These are phyloP conservation scores for Nakazawaea ishiwadae DNA, from an alignment of 805 yeast species.

Conservation along the genomic window DNA sequence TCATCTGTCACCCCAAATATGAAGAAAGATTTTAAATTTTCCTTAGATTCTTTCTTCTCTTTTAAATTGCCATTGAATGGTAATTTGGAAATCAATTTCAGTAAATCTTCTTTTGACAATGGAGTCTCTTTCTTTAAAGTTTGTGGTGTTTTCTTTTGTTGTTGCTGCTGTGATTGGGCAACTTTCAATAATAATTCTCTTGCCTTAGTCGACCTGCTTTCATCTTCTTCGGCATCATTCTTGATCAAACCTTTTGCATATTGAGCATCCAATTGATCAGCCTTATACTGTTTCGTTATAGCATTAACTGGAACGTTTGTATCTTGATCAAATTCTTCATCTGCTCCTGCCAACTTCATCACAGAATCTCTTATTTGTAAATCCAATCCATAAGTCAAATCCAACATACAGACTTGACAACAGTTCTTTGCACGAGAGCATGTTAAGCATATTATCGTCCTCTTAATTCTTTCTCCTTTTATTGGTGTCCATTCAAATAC, in stretches of 20 bases:
- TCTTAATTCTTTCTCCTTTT: slow-evolving; percentile 33
- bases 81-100: slow-evolving; percentile 50
- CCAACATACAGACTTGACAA: slow-evolving; percentile 86
- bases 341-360: slow-evolving; percentile 66
- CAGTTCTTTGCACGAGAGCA: slow-evolving; percentile 79
- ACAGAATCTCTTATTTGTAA: slow-evolving; percentile 76
- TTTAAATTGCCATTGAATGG: slow-evolving; percentile 62
- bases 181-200: slow-evolving; percentile 5
- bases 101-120: slow-evolving; percentile 36
- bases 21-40: slow-evolving; percentile 66
- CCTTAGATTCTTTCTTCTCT: slow-evolving; percentile 32
- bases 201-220: slow-evolving; percentile 9
- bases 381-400: slow-evolving; percentile 78
- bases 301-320: slow-evolving; percentile 43
- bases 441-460: slow-evolving; percentile 69
- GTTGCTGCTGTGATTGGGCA: slow-evolving; percentile 12
- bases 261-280: slow-evolving; percentile 37
- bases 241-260: slow-evolving; percentile 19
- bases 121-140: slow-evolving; percentile 24
- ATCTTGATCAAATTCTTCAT: slow-evolving; percentile 28
- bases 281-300: slow-evolving; percentile 51
- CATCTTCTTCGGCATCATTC: slow-evolving; percentile 21
- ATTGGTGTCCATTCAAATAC: slow-evolving; percentile 67
- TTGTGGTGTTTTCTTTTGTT: slow-evolving; percentile 26
- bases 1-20: slow-evolving; percentile 69